Percentiles rank a stretch among this genome's conserved stretches.
Evolutionary conservation across 768 basidiomycete species (phyloP).

Genomic region (Russula griseocarnosa): DNA sequence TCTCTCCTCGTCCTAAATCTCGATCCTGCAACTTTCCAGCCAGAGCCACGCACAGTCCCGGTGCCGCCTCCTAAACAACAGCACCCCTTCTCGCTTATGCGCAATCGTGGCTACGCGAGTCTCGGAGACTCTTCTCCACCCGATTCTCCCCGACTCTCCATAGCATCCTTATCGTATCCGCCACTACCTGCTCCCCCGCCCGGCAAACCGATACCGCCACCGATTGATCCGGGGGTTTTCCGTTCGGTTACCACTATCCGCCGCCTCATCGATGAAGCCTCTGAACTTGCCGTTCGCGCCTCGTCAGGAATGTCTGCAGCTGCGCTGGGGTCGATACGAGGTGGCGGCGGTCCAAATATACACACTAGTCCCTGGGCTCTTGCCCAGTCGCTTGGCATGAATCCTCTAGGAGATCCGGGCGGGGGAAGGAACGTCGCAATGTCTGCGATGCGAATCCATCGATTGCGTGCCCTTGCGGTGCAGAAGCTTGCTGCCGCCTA

Average conservation of each 20-base stretch:
- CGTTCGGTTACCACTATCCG: slow-evolving; percentile 71
- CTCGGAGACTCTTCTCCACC: slow-evolving; percentile 41
- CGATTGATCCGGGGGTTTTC: slow-evolving; percentile 87
- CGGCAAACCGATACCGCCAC: slow-evolving; percentile 72
- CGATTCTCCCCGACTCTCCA: slow-evolving; percentile 32
- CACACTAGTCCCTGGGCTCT: slow-evolving; percentile 55
- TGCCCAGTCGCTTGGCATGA: slow-evolving; percentile 61
- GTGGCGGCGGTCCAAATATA: slow-evolving; percentile 36
- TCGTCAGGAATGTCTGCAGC: slow-evolving; percentile 77
- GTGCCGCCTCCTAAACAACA: slow-evolving; percentile 36
- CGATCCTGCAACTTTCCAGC: slow-evolving; percentile 61
- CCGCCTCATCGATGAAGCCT: slow-evolving; percentile 81
- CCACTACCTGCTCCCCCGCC: slow-evolving; percentile 53
- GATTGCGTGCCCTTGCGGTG: slow-evolving; percentile 75
- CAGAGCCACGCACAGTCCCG: slow-evolving; percentile 43
- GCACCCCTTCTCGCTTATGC: slow-evolving; percentile 31
- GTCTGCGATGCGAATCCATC: slow-evolving; percentile 80
- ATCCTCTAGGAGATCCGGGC: slow-evolving; percentile 48
- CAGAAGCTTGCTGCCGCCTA: slow-evolving; percentile 86
- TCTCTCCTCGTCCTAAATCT: slow-evolving; percentile 74
- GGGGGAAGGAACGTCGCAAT: slow-evolving; percentile 74
- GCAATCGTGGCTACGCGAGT: slow-evolving; percentile 46
- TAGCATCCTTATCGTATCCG: slow-evolving; percentile 38
- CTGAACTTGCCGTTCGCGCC: slow-evolving; percentile 83
- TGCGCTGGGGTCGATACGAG: slow-evolving; percentile 64